Evolutionary conservation across 352 stramenopile species (phyloP), one percentile per base, ranked within the genome.

Genomic region (Phytophthora multivora): DNA sequence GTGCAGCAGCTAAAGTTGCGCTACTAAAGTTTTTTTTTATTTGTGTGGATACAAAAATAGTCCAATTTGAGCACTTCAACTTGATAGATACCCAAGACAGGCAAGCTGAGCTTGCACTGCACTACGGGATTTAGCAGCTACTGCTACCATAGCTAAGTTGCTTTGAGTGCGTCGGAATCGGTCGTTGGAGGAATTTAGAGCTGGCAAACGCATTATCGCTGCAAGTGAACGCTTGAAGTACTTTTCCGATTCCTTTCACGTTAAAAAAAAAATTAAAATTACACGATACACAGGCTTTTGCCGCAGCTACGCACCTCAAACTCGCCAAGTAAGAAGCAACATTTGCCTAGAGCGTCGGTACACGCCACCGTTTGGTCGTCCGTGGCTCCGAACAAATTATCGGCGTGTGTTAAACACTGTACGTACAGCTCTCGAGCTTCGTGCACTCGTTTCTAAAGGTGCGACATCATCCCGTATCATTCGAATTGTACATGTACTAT

Each of bases 131-230:
- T 66, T 73, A 4, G 54, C 52, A 5, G 77, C 77, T 9, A 92
- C 70, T 1, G 81, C 73, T 12, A 89, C 53, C 63, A 86, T 69
- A 10, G 79, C 83, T 19, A 92, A 31, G 50, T 92, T 92, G 60
- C 77, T 86, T 55, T 88, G 71, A 31, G 63, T 66, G 5, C 80
- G 83, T n/a, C 65, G 64, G 16, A 71, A 63, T 30, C 7, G 54
- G 16, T 72, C 49, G 53, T 25, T n/a, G 45, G 23, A 54, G 57
- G 52, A 21, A 46, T 5, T 58, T 21, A 13, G 5, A 19, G n/a
- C 57, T 41, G 47, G 41, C 0, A 35, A 25, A 21, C 55, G 25
- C 7, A 67, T 51, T 9, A 74, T 40, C n/a, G 61, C 51, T 9
- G 52, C 36, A 16, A 87, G 51, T 5, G 79, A 75, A 5, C 58